These are phyloP conservation scores for Phaeotremella skinneri DNA, from an alignment of 768 basidiomycete species.

Conservation along the genomic window DNA sequence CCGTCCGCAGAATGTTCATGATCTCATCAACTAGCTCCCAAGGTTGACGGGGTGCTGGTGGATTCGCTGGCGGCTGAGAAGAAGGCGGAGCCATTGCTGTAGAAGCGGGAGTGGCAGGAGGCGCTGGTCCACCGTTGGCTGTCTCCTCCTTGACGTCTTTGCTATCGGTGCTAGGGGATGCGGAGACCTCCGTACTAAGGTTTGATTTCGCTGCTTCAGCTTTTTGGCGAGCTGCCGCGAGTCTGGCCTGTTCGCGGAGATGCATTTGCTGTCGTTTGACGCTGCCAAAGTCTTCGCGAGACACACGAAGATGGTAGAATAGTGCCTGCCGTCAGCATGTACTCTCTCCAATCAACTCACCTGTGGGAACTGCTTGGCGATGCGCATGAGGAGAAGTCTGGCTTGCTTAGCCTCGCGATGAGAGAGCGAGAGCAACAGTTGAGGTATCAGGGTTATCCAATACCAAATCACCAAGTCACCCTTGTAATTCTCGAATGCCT, in stretches of 20 bases:
- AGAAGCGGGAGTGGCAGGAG: slow-evolving; percentile 11
- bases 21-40: slow-evolving; percentile 93
- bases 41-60: slow-evolving; percentile 57
- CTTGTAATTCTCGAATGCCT: slow-evolving; percentile 82
- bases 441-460: slow-evolving; percentile 97
- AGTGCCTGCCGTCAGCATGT: slow-evolving; percentile 63
- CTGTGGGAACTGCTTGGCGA: slow-evolving; percentile 91
- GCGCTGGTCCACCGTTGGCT: slow-evolving; percentile 5
- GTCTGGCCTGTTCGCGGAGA: slow-evolving; percentile 10
- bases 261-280: slow-evolving; percentile 48
- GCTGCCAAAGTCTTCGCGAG: slow-evolving; percentile 64
- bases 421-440: slow-evolving; percentile 81
- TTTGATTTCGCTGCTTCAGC: slow-evolving; percentile 42
- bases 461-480: slow-evolving; percentile 97
- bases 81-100: not conserved
- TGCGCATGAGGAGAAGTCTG: slow-evolving; percentile 77
- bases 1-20: slow-evolving; percentile 87
- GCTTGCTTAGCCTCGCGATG: slow-evolving; percentile 92
- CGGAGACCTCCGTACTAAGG: slow-evolving; percentile 44
- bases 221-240: slow-evolving; percentile 34
- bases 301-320: slow-evolving; percentile 90
- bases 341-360: slow-evolving; percentile 53
- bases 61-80: slow-evolving; percentile 6
- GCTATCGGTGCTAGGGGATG: slow-evolving; percentile 17
- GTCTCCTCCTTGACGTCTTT: slow-evolving; percentile 29